Evolutionary conservation across 495 filamentous ascomycete species (phyloP), one percentile per base, ranked within the genome.

Genomic region (Chlorociboria aeruginascens): DNA sequence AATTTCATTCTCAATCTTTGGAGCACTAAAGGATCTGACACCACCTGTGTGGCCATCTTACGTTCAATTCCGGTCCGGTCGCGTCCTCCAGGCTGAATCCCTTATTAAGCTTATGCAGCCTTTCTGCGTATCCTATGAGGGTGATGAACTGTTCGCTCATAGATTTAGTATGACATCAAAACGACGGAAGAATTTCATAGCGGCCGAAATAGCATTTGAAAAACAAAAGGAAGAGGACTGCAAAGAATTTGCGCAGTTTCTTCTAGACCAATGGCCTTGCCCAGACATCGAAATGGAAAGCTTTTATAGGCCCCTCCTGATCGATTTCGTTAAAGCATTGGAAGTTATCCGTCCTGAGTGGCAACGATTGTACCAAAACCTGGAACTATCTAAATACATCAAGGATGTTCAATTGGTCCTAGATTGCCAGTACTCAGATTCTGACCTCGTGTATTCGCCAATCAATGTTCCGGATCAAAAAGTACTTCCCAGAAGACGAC

Each of bases 191-290:
- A 49, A 55, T 33, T 44, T 63, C 8, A 56, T 58, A 41, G 32
- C 37, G 9, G 47, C 53, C 0, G 51, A 62, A 38, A 8, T 51
- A 2, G 37, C 40, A 12, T 51, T 68, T 45, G 57, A 67, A 7
- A 0, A 59, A 42, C 33, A 55, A 43, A 57, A 56, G 20, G 39
- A 54, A 17, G 28, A 53, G 4, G 60, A 60, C 10, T 56, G 56
- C 31, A 50, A 49, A n/a, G 25, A 37, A 3, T 41, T 74, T 45
- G 63, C 62, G 1, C 8, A 50, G 29, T 59, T 60, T 34, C 32
- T 72, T 0, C 41, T 63, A 1, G 12, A 45, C 0, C 70, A 73
- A 48, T 69, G 66, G 68, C 69, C 70, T 8, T 62, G 61, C 32
- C 61, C 62, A 4, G 50, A 53, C 2, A 17, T 61, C 3, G 50